These are phyloP conservation scores for Blyttiomyces sp. DNA, from an alignment of 371 early-diverging fungal genomes.

Conservation along the genomic window DNA sequence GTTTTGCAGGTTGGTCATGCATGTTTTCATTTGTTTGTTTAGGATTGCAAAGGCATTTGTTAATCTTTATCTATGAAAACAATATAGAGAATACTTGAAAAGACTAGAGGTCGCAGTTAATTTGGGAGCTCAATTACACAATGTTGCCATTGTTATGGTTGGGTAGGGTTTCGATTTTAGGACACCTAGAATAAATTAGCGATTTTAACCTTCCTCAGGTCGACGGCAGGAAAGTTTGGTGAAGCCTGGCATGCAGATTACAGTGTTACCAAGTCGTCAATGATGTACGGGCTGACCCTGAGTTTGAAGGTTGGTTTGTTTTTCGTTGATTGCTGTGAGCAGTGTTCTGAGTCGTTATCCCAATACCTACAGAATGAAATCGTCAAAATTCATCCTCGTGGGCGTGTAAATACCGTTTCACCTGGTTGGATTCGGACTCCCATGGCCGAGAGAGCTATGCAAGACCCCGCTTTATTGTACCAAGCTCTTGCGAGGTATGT, in stretches of 20 bases:
- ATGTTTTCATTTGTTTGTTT: too few relatives aligned
- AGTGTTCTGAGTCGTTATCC: background rate
- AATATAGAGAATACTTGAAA: slow-evolving; percentile 32
- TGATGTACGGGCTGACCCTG: slow-evolving; percentile 48
- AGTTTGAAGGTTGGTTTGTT: slow-evolving; percentile 29
- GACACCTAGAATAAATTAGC: background rate
- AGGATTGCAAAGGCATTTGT: background rate
- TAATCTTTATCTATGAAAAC: background rate
- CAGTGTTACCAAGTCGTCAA: slow-evolving; percentile 39
- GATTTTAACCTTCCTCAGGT: background rate
- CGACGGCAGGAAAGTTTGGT: slow-evolving; percentile 52
- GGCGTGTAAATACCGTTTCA: slow-evolving; percentile 46
- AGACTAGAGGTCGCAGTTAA: slow-evolving; percentile 36
- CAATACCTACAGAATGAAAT: slow-evolving; percentile 13
- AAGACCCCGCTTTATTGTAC: slow-evolving; percentile 33
- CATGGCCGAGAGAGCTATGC: slow-evolving; percentile 50
- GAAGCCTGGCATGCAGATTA: slow-evolving; percentile 51
- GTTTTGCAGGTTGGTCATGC: slow-evolving; percentile 16
- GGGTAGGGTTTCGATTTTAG: slow-evolving; percentile 8
- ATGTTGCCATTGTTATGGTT: slow-evolving; percentile 40
- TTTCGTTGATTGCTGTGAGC: background rate
- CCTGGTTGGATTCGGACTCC: slow-evolving; percentile 58
- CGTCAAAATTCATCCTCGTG: slow-evolving; percentile 44
- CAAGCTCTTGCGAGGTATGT: slow-evolving; percentile 52
- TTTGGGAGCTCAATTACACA: slow-evolving; percentile 6